Base-by-base conservation (phyloP, 2,329 filamentous ascomycete species). In the Cladosporium sp. region DNA sequence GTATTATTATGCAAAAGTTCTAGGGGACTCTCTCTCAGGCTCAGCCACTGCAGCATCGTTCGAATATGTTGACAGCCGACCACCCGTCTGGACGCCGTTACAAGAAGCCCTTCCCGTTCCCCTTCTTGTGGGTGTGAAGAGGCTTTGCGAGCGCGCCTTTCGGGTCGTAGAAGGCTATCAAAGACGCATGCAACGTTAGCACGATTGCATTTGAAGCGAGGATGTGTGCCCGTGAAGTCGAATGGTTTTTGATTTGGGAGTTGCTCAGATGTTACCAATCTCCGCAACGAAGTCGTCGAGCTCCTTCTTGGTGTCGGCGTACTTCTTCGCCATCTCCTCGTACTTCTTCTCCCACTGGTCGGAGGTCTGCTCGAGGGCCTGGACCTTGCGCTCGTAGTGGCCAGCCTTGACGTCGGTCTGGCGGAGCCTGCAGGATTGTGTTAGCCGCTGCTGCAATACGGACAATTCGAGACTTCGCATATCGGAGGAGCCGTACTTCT, bases 331-430 rank as follows among this genome's bases (percentile, higher is more conserved):
- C 86, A 95, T 95, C 73, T 97, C 92, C 77, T 97, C 93, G 77
- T 95, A 97, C 80, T 98, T 97, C 74, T 80, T 72, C 80, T 97
- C 93, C 91, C 91, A 96, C 74, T 91, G 84, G 74, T 96, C 90
- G 67, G 89, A 87, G 72, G 91, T 83, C 68, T 83, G 79, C 78
- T 98, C 93, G 68, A 96, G 85, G 66, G 93, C 92, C 75, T 96
- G 89, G 64, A 97, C 93, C 81, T 97, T 97, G 77, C 93, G 93
- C 80, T 98, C 93, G 76, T 92, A 97, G 79, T 98, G 92, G 67
- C 92, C 93, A 68, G 92, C 91, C 82, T 97, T 97, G 77, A 97
- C 90, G 72, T 98, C 93, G 77, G 93, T 96, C 79, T 95, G 91
- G 73, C 93, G 91, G 70, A 97, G 89, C 78, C 93, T 98, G 64